Conservation (phyloP, 305 asterid genomes). For the Solanum hybrid region DNA sequence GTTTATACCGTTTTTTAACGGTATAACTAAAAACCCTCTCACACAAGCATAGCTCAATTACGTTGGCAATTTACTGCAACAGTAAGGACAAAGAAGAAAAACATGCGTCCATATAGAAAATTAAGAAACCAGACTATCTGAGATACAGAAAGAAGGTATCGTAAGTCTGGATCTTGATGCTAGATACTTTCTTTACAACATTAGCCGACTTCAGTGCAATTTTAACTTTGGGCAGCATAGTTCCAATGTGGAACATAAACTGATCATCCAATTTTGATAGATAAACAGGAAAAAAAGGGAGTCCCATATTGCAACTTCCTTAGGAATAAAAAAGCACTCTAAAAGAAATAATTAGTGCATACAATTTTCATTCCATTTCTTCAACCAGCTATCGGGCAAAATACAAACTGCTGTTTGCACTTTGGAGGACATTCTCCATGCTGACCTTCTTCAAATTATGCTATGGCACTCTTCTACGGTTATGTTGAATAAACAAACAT, state of each 20-base stretch:
- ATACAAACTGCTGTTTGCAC: slow-evolving; percentile 25
- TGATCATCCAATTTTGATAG: background rate
- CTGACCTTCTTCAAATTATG: slow-evolving; percentile 22
- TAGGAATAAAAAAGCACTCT: background rate
- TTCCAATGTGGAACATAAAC: background rate
- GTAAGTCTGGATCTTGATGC: background rate
- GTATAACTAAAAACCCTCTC: background rate
- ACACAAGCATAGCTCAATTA: background rate
- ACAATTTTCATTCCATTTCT: background rate
- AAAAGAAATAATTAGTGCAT: background rate
- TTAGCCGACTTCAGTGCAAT: background rate
- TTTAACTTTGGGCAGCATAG: background rate
- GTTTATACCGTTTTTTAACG: background rate
- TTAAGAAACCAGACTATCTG: background rate
- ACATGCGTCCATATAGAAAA: background rate
- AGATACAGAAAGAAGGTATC: background rate
- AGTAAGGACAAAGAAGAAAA: background rate
- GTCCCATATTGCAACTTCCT: background rate
- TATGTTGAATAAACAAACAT: background rate
- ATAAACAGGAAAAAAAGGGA: background rate
- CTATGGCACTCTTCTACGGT: background rate
- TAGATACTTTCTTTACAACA: background rate
- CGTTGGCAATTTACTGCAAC: background rate
- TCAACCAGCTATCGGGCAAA: background rate
- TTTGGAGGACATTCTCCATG: slow-evolving; percentile 35